Percentiles rank a stretch among this genome's conserved stretches.
Conservation (phyloP, 805 yeast species). For the Yamadazyma takamatsuzukensis region DNA sequence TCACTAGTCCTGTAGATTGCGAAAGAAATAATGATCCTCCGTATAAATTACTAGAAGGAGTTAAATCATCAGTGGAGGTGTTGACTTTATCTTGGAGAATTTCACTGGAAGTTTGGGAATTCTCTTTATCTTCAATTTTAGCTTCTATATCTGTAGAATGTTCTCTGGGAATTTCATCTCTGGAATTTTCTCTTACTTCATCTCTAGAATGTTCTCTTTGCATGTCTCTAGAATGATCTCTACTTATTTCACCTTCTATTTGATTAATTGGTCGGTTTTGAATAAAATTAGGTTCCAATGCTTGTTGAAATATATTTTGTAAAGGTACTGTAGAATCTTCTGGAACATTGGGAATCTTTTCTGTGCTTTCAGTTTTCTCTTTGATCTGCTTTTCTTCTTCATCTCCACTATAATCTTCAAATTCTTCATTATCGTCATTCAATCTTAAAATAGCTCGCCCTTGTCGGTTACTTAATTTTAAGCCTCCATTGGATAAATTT, state of each 20-base stretch:
- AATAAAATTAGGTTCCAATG: no score
- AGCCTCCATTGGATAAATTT: constrained; percentile 17
- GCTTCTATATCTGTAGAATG: no score
- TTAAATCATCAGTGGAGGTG: constrained; percentile 2
- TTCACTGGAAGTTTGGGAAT: neutral
- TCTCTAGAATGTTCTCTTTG: no score
- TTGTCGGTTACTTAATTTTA: constrained; percentile 33
- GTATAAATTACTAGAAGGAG: constrained; percentile 26
- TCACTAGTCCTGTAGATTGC: constrained; percentile 40
- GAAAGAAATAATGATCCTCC: constrained; percentile 42
- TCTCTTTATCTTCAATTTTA: neutral
- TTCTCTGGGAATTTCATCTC: no score
- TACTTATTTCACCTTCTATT: no score
- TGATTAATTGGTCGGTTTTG: no score
- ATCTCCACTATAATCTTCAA: constrained; percentile 30
- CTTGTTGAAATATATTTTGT: constrained; percentile 14
- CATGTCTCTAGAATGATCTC: no score
- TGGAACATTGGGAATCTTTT: neutral
- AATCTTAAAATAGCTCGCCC: constrained; percentile 37
- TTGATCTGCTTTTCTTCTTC: constrained; percentile 11
- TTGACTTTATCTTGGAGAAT: neutral
- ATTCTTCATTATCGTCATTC: constrained; percentile 38
- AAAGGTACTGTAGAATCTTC: constrained; percentile 8
- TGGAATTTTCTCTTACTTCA: no score
- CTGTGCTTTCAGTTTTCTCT: neutral